Percentiles rank a stretch among this genome's conserved stretches.
Evolutionary conservation across 768 basidiomycete species (phyloP).

Genomic region (Saitozyma podzolica): DNA sequence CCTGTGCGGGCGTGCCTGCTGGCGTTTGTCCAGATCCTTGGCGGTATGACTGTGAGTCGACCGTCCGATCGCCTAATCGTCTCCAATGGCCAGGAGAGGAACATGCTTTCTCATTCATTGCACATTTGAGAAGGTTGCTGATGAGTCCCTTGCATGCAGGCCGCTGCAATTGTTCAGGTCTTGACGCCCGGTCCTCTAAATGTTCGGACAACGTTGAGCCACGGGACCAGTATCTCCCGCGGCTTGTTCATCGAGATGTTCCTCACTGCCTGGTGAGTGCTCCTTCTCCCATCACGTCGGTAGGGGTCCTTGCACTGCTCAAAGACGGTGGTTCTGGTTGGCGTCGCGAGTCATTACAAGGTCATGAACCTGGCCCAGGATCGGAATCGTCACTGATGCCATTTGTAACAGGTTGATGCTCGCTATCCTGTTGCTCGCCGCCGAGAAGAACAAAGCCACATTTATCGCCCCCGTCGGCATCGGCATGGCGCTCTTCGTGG

Average conservation of each 20-base stretch:
- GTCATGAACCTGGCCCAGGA: too few species aligned
- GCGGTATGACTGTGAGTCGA: conserved; percentile 48
- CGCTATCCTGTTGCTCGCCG: conserved; percentile 44
- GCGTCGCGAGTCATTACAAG: too few species aligned
- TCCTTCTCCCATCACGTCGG: too few species aligned
- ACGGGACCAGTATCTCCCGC: conserved; percentile 46
- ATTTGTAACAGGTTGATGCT: conserved; percentile 18
- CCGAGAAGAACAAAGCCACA: conserved; percentile 54
- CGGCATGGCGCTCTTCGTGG: conserved; percentile 51
- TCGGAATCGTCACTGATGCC: too few species aligned
- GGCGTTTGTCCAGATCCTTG: conserved; percentile 48
- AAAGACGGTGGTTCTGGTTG: too few species aligned
- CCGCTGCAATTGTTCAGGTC: conserved; percentile 48
- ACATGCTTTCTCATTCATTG: too few species aligned
- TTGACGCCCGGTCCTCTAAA: conserved; percentile 51
- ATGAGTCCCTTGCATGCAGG: too few species aligned
- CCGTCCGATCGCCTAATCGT: too few species aligned
- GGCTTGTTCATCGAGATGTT: conserved; percentile 55
- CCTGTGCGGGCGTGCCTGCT: conserved; percentile 51
- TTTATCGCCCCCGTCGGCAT: conserved; percentile 56
- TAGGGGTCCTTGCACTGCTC: too few species aligned
- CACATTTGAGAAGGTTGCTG: too few species aligned
- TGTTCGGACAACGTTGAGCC: conserved; percentile 36
- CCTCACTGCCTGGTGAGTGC: conserved; percentile 37
- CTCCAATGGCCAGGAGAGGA: too few species aligned